Evolutionary conservation across 768 basidiomycete species (phyloP).

Genomic region (Chiua virens): DNA sequence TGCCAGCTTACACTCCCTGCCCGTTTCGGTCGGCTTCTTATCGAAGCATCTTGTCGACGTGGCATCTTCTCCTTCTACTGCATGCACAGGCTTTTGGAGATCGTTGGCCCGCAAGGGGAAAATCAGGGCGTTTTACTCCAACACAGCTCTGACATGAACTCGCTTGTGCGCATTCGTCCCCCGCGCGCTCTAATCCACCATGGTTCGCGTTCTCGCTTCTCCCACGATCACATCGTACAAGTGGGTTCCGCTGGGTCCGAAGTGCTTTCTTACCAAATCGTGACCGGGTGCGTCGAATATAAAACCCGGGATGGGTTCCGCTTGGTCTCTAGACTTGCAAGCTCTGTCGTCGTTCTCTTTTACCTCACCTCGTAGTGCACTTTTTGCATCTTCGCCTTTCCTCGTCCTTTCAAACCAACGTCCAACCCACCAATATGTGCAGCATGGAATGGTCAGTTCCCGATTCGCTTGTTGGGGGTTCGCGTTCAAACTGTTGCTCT

Average conservation of each 20-base stretch:
- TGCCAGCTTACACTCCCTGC: conserved; percentile 26
- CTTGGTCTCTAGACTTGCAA: not conserved
- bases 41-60: conserved; percentile 29
- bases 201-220: conserved; percentile 16
- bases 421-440: conserved; percentile 43
- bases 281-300: conserved; percentile 22
- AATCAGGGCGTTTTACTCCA: conserved; percentile 25
- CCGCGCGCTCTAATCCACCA: conserved; percentile 7
- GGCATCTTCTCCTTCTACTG: conserved; percentile 16
- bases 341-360: not conserved
- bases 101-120: conserved; percentile 23
- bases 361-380: not conserved
- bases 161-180: not conserved
- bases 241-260: conserved; percentile 31
- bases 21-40: conserved; percentile 27
- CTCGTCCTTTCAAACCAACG: conserved; percentile 1
- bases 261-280: conserved; percentile 31
- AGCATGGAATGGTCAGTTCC: conserved; percentile 53
- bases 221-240: conserved; percentile 36
- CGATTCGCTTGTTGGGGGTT: not conserved
- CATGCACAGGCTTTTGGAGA: conserved; percentile 19
- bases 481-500: conserved; percentile 10
- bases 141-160: conserved; percentile 24
- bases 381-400: not conserved
- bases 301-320: conserved; percentile 21